phyloP scores from a whole-genome alignment of 352 stramenopile genomes.

The Phytophthora megakarya region DNA sequence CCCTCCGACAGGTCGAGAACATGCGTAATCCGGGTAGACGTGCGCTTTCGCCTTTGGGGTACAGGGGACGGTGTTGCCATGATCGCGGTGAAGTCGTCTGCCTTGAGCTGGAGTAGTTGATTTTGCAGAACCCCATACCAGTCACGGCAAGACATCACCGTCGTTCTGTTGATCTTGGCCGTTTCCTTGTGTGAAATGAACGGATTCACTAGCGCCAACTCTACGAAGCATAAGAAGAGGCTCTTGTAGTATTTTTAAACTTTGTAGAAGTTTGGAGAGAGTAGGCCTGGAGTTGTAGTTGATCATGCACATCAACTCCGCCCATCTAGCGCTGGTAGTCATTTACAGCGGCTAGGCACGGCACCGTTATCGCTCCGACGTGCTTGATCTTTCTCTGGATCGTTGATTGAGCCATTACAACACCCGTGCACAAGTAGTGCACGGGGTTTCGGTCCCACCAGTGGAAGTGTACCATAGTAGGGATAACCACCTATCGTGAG shows the following conservation, averaged over 20 bases:
- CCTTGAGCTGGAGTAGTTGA: background rate
- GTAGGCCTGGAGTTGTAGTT: slow-evolving; percentile 9
- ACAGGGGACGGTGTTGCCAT: background rate
- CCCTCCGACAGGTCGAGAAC: background rate
- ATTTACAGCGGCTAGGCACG: slow-evolving; percentile 16
- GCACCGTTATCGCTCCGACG: slow-evolving; percentile 2
- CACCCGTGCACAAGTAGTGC: slow-evolving; percentile 32
- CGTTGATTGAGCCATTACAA: slow-evolving; percentile 3
- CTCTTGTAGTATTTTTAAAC: slow-evolving; percentile 1
- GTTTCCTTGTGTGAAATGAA: background rate
- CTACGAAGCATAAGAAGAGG: background rate
- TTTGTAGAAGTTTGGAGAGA: background rate
- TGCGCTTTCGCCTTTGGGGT: background rate
- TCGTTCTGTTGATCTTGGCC: background rate
- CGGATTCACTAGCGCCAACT: background rate
- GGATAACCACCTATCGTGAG: slow-evolving; percentile 6
- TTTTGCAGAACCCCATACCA: background rate
- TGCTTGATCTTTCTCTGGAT: slow-evolving; percentile 28
- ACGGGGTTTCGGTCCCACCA: slow-evolving; percentile 40
- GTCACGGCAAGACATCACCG: background rate
- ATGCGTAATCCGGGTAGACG: background rate
- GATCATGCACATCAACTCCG: slow-evolving; percentile 17
- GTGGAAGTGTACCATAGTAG: slow-evolving; percentile 12
- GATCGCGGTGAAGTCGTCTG: background rate
- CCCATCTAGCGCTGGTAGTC: slow-evolving; percentile 35